Conservation (phyloP, 345 rosid genomes). For the Salix dunnii region DNA sequence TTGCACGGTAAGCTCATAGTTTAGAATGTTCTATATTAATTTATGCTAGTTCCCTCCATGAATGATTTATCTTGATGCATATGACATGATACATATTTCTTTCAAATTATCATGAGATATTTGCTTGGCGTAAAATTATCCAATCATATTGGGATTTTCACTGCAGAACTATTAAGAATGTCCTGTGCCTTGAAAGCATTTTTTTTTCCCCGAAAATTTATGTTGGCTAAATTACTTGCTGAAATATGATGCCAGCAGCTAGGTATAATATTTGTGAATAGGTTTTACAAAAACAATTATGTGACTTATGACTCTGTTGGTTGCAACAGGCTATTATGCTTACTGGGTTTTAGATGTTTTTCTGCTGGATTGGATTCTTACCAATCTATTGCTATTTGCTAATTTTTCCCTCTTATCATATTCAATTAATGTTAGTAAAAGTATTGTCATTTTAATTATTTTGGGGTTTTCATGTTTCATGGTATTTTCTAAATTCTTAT, state of each 20-base stretch:
- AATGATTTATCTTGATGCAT: not conserved
- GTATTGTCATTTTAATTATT: not conserved
- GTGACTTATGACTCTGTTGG: not conserved
- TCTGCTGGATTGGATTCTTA: not conserved
- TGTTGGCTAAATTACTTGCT: not conserved
- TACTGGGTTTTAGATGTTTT: not conserved
- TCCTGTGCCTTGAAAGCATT: not conserved
- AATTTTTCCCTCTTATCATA: not conserved
- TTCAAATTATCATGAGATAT: not conserved
- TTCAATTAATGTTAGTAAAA: not conserved
- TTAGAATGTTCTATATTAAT: not conserved
- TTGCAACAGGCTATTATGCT: not conserved
- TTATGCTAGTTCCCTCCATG: not conserved
- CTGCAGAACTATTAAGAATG: not conserved
- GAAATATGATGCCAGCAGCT: not conserved
- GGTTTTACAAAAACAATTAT: not conserved
- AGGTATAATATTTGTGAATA: not conserved
- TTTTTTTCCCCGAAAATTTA: not conserved
- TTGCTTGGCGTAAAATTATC: not conserved
- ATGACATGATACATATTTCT: not conserved
- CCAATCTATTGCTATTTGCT: not conserved
- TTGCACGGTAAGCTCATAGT: constrained; percentile 66
- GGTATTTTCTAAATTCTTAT: constrained; percentile 5
- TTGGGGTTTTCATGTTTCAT: not conserved
- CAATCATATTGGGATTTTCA: not conserved